Conservation (phyloP, 1,284 basidiomycete species). For the Melampsora larici-populina region DNA sequence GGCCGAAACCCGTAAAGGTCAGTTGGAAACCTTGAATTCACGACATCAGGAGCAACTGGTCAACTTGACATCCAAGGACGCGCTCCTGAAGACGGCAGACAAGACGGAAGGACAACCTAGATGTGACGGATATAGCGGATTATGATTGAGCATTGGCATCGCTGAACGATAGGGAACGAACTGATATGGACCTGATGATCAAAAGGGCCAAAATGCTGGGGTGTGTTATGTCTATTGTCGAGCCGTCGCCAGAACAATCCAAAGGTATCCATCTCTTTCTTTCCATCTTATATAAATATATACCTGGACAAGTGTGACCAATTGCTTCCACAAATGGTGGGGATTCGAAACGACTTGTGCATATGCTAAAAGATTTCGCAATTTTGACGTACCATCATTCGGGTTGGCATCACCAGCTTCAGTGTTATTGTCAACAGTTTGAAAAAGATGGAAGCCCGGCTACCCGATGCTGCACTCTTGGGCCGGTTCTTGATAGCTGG, state of each 20-base stretch:
- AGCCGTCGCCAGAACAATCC: constrained; percentile 34
- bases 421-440: constrained; percentile 66
- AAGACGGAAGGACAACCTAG: constrained; percentile 57
- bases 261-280: constrained; percentile 13
- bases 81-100: constrained; percentile 55
- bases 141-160: constrained; percentile 16
- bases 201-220: constrained; percentile 54
- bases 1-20: constrained; percentile 53
- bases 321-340: too few relatives aligned
- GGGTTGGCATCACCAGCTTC: constrained; percentile 85
- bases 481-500: constrained; percentile 82
- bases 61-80: not conserved
- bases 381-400: constrained; percentile 83
- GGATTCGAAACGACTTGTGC: too few relatives aligned
- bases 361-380: constrained; percentile 41
- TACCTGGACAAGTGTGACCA: too few relatives aligned
- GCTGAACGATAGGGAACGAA: constrained; percentile 51
- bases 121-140: constrained; percentile 44
- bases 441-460: constrained; percentile 68
- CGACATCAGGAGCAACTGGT: constrained; percentile 35
- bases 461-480: constrained; percentile 81
- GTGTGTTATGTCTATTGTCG: constrained; percentile 19
- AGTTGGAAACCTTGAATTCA: constrained; percentile 47
- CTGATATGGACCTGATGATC: constrained; percentile 47
- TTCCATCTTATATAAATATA: too few relatives aligned